phyloP scores from a whole-genome alignment of 495 filamentous ascomycete species.

The Hypoxylon crocopeplum region DNA sequence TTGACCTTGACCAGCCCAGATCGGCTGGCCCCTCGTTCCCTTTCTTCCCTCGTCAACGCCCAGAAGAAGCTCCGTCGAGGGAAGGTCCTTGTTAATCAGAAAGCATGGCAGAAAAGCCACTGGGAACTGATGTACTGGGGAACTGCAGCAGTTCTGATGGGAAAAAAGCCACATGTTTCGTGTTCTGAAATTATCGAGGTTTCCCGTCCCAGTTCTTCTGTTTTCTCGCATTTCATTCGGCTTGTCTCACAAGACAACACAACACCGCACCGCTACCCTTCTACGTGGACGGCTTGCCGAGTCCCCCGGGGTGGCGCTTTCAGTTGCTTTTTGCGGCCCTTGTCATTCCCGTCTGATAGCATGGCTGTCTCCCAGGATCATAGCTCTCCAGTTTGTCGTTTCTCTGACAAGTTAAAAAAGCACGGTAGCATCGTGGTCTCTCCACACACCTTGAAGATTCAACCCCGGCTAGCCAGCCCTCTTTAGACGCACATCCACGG shows the following conservation, averaged over 20 bases:
- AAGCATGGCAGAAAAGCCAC: conserved; percentile 20
- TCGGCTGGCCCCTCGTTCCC: conserved; percentile 32
- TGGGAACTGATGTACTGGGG: no score
- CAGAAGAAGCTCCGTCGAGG: conserved; percentile 22
- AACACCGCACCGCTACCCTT: conserved; percentile 25
- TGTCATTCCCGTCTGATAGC: conserved; percentile 37
- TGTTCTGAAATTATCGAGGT: conserved; percentile 27
- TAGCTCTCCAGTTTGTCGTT: conserved; percentile 41
- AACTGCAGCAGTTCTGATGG: conserved; percentile 14
- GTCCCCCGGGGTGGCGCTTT: conserved; percentile 34
- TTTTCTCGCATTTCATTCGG: conserved; percentile 36
- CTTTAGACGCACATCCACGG: conserved; percentile 37
- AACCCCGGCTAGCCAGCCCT: conserved; percentile 38
- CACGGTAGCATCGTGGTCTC: conserved; percentile 39
- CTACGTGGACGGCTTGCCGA: conserved; percentile 35
- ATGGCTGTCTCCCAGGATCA: conserved; percentile 35
- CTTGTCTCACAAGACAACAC: conserved; percentile 39
- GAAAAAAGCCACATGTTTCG: conserved; percentile 27
- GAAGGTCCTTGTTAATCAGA: conserved; percentile 5
- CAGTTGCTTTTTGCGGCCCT: conserved; percentile 37
- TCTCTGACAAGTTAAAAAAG: conserved; percentile 41
- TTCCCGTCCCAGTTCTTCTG: conserved; percentile 3
- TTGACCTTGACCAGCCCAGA: conserved; percentile 34
- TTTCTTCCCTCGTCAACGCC: conserved; percentile 36
- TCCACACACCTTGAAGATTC: conserved; percentile 41